Evolutionary conservation across 192 early-diverging fungal species (phyloP).

Genomic region (Coemansia sp.): DNA sequence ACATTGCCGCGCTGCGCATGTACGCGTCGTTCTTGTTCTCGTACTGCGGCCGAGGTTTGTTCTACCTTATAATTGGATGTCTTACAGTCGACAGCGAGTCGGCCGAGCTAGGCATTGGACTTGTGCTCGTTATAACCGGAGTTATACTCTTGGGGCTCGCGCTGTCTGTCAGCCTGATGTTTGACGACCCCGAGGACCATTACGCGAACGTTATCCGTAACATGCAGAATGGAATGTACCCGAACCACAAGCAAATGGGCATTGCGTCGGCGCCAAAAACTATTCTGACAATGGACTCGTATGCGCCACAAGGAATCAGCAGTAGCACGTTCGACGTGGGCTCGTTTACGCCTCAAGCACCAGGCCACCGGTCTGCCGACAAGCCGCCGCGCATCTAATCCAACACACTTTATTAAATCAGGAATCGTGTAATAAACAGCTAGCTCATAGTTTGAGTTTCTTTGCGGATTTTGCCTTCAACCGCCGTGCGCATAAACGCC

Average conservation of each 20-base stretch:
- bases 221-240: constrained; percentile 28
- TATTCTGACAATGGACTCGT: constrained; percentile 15
- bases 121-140: constrained; percentile 16
- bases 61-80: constrained; percentile 36
- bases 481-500: constrained; percentile 66
- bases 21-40: constrained; percentile 44
- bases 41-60: constrained; percentile 41
- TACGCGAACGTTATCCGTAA: constrained; percentile 31
- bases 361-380: constrained; percentile 3
- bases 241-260: constrained; percentile 11
- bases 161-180: constrained; percentile 10
- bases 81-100: constrained; percentile 16
- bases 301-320: constrained; percentile 17
- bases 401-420: not conserved
- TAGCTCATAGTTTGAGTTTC: constrained; percentile 19
- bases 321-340: constrained; percentile 23
- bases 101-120: constrained; percentile 30
- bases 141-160: constrained; percentile 18
- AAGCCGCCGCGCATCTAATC: constrained; percentile 22
- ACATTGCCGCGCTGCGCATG: constrained; percentile 40
- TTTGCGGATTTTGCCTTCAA: constrained; percentile 54
- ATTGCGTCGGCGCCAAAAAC: constrained; percentile 13
- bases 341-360: constrained; percentile 4
- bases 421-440: not conserved
- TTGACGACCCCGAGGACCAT: constrained; percentile 45